Conservation (phyloP, 2,329 filamentous ascomycete genomes). For the Torrubiellomyces zombiae region DNA sequence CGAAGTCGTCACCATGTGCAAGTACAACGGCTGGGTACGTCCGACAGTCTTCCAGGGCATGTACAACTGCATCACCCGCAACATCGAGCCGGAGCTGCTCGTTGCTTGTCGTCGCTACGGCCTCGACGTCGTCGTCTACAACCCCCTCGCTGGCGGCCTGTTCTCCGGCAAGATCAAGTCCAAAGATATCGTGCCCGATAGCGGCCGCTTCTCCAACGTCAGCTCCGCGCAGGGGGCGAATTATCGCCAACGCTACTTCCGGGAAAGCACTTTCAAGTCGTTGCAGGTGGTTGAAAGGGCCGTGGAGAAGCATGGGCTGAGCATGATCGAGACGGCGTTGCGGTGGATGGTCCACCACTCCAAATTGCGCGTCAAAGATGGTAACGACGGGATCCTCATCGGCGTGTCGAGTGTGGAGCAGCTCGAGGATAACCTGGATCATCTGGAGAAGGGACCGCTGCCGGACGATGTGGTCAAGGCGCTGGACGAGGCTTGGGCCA, state of each 20-base stretch:
- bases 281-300: constrained; percentile 51
- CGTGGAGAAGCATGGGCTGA: constrained; percentile 49
- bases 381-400: constrained; percentile 43
- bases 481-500: constrained; percentile 61
- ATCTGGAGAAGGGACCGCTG: constrained; percentile 52
- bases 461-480: constrained; percentile 60
- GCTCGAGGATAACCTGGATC: constrained; percentile 38
- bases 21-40: constrained; percentile 63
- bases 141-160: constrained; percentile 65
- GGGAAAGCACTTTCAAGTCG: constrained; percentile 45
- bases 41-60: constrained; percentile 78
- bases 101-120: constrained; percentile 59
- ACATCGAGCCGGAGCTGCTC: constrained; percentile 59
- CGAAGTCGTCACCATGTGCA: constrained; percentile 66
- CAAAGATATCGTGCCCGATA: constrained; percentile 39
- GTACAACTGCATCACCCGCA: constrained; percentile 68
- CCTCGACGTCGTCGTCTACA: constrained; percentile 66
- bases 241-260: constrained; percentile 58
- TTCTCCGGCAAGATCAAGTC: constrained; percentile 68
- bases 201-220: constrained; percentile 53
- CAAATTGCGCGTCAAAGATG: constrained; percentile 30
- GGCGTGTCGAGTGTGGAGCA: constrained; percentile 41
- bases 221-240: constrained; percentile 30
- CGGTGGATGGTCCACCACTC: constrained; percentile 63
- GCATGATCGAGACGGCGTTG: constrained; percentile 55